Evolutionary conservation across 2,329 filamentous ascomycete species (phyloP).

Genomic region (Ophiocordyceps unilateralis): DNA sequence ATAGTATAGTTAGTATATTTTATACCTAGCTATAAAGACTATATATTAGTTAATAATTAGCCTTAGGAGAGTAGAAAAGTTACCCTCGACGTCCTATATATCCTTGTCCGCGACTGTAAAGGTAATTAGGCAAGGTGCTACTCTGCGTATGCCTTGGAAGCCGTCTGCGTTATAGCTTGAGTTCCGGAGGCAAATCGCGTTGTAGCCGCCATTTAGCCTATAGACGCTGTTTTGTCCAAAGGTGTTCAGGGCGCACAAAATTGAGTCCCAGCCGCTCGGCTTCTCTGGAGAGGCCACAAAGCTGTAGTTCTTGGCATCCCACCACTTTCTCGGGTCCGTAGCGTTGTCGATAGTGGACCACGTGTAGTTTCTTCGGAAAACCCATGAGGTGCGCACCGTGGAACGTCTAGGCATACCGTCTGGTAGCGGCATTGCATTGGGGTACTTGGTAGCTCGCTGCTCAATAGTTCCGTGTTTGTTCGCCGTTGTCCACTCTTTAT

Average conservation of each 20-base stretch:
- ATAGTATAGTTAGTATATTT: too few relatives aligned
- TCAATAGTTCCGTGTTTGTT: neutral
- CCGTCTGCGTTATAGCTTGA: neutral
- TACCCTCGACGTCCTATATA: too few relatives aligned
- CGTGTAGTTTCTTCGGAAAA: conserved; percentile 1
- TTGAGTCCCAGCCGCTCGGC: neutral
- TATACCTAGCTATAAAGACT: too few relatives aligned
- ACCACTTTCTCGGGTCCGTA: neutral
- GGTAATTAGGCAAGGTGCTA: neutral
- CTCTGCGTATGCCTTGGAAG: neutral
- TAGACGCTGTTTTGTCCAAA: neutral
- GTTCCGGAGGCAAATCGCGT: neutral
- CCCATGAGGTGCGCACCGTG: neutral
- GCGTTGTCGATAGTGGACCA: neutral
- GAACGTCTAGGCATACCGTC: neutral
- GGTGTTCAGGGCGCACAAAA: conserved; percentile 1
- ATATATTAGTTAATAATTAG: too few relatives aligned
- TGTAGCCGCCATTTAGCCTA: neutral
- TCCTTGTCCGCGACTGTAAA: neutral
- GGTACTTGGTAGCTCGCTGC: neutral
- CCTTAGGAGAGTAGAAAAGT: too few relatives aligned
- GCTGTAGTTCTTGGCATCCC: neutral
- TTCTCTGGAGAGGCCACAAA: neutral
- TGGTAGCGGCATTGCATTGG: neutral
- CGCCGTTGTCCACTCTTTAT: neutral